These are phyloP conservation scores for Sporothrix dimorphospora DNA, from an alignment of 2,329 filamentous ascomycete genomes.

Conservation along the genomic window DNA sequence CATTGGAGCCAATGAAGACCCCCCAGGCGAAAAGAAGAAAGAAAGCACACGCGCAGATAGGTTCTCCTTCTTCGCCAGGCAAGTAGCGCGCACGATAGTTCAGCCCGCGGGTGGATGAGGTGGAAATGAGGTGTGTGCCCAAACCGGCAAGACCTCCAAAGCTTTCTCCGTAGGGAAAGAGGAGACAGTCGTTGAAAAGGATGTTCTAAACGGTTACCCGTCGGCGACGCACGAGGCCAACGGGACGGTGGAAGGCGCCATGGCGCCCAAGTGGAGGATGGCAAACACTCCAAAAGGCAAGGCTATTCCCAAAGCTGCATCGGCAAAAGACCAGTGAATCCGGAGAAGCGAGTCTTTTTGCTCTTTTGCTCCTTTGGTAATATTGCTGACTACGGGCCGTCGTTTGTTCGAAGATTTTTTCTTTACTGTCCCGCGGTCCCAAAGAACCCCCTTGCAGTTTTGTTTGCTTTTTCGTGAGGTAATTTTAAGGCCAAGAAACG, in stretches of 20 bases:
- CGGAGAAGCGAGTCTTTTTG: not conserved
- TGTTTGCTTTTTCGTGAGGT: not conserved
- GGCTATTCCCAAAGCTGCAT: constrained; percentile 4
- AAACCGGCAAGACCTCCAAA: constrained; percentile 6
- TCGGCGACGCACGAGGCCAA: constrained; percentile 9
- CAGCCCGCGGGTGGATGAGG: constrained; percentile 4
- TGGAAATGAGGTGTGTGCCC: constrained; percentile 25
- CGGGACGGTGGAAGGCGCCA: constrained; percentile 15
- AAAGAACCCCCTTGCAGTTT: not conserved
- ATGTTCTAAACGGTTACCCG: constrained; percentile 6
- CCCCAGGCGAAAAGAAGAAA: not conserved
- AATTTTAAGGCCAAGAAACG: constrained; percentile 10
- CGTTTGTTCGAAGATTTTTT: not conserved
- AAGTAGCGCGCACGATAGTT: constrained; percentile 23
- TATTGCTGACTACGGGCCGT: constrained; percentile 1
- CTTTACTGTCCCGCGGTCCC: too few species aligned
- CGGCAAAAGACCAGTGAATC: not conserved
- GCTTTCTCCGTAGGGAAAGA: not conserved
- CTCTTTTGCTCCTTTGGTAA: not conserved
- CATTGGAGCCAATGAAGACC: not conserved
- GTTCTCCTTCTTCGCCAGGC: not conserved
- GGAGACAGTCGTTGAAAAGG: too few species aligned
- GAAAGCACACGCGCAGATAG: constrained; percentile 20
- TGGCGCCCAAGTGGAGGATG: constrained; percentile 9
- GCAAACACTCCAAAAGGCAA: too few species aligned